Percentiles rank a stretch among this genome's conserved stretches.
Evolutionary conservation across 345 rosid genomes (phyloP).

Genomic region (Rhizophora apiculata): DNA sequence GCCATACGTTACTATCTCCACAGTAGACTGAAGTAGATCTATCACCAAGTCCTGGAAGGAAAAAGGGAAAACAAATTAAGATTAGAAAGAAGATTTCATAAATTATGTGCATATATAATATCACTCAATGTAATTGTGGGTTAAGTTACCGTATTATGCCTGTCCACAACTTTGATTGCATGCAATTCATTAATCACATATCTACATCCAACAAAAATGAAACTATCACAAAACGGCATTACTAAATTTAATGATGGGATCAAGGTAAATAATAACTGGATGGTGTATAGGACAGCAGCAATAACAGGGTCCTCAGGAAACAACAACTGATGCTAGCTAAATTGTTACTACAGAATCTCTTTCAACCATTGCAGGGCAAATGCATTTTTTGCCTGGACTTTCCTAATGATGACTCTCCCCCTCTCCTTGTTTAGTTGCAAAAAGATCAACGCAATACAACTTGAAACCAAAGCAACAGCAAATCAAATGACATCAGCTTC

Average conservation of each 20-base stretch:
- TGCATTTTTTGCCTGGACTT: no score
- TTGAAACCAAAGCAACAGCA: no score
- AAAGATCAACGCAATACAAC: no score
- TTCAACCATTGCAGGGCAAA: no score
- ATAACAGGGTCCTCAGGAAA: no score
- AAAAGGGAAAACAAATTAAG: slow-evolving; percentile 7
- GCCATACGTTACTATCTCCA: slow-evolving; percentile 66
- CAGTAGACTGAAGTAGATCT: slow-evolving; percentile 59
- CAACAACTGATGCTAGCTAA: no score
- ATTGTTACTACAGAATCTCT: no score
- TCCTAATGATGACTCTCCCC: no score
- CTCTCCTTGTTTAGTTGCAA: no score
- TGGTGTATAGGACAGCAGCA: neutral
- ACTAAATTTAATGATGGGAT: neutral
- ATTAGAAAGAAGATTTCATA: neutral
- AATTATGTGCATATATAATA: neutral
- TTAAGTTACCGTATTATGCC: slow-evolving; percentile 42
- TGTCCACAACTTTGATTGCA: slow-evolving; percentile 47
- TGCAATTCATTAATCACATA: slow-evolving; percentile 47
- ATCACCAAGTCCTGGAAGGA: slow-evolving; percentile 43
- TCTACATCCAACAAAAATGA: slow-evolving; percentile 26
- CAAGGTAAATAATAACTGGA: neutral
- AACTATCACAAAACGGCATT: neutral
- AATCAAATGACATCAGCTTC: no score
- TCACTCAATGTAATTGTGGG: slow-evolving; percentile 1